A percentile compares a stretch with the other conserved stretches of the same genome.
Evolutionary conservation across 1,284 basidiomycete species (phyloP).

Genomic region (Fomitopsis pinicola): DNA sequence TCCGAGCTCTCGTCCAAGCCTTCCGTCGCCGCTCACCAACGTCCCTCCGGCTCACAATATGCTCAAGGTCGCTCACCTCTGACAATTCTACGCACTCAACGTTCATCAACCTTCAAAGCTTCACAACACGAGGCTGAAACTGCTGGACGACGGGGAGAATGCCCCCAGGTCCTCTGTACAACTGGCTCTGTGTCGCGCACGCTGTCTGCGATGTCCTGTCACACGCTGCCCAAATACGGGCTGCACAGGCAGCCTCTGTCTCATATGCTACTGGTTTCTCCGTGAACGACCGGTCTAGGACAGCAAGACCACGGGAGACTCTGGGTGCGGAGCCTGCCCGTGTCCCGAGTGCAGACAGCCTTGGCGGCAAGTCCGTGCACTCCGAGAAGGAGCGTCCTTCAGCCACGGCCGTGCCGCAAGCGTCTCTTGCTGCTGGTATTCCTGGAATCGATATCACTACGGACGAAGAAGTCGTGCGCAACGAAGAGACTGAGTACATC

Average conservation of each 20-base stretch:
- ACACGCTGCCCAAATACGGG: slow-evolving; percentile 56
- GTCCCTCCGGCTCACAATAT: neutral
- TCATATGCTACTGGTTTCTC: slow-evolving; percentile 2
- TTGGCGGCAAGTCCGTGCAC: no score
- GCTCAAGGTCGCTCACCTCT: neutral
- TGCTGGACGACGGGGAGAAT: slow-evolving; percentile 27
- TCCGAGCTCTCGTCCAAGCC: neutral
- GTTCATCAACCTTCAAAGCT: no score
- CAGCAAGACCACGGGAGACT: neutral
- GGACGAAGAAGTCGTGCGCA: no score
- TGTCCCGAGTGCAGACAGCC: no score
- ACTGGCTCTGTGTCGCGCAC: slow-evolving; percentile 64
- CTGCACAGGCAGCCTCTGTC: slow-evolving; percentile 37
- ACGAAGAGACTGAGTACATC: no score
- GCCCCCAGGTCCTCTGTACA: slow-evolving; percentile 66
- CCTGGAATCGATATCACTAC: no score
- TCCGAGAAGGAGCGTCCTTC: no score
- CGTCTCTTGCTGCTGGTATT: no score
- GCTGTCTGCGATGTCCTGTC: slow-evolving; percentile 54
- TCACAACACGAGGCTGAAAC: no score
- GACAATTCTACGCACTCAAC: neutral
- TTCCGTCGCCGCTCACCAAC: neutral
- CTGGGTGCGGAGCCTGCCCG: no score
- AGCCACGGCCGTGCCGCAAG: no score
- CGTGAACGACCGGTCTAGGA: neutral